Conservation (phyloP, 2,329 filamentous ascomycete species). For the Penicillium sp. region DNA sequence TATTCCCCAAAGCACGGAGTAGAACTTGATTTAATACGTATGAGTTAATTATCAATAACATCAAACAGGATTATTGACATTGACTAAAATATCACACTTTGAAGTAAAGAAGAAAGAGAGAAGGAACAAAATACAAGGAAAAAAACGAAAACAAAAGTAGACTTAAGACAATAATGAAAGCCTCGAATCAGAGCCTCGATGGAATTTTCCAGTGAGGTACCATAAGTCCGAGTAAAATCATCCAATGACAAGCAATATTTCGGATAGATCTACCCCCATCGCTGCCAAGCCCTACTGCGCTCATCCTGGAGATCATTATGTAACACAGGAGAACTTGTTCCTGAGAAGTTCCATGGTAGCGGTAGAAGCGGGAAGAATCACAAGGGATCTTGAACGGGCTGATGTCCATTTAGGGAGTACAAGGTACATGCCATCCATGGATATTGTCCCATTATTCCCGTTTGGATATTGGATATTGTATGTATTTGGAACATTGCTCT, state of each 20-base stretch:
- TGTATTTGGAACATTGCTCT: not conserved
- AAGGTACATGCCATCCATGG: not conserved
- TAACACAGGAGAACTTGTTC: slow-evolving; percentile 16
- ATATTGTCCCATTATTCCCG: no score
- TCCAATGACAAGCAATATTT: slow-evolving; percentile 5
- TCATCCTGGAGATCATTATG: slow-evolving; percentile 21
- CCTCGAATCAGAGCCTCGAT: slow-evolving; percentile 10
- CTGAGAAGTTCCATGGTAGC: slow-evolving; percentile 12
- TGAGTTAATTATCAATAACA: no score
- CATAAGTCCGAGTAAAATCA: not conserved
- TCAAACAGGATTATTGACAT: no score
- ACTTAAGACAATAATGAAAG: not conserved
- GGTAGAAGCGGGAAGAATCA: slow-evolving; percentile 9
- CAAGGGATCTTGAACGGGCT: not conserved
- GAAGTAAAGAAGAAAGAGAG: no score
- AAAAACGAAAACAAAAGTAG: no score
- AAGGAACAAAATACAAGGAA: no score
- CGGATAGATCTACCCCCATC: slow-evolving; percentile 13
- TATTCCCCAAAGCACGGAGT: not conserved
- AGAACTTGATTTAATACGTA: not conserved
- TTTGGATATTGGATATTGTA: not conserved
- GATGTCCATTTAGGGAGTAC: not conserved
- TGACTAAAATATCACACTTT: no score
- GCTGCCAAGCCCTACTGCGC: slow-evolving; percentile 8
- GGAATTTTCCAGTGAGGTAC: not conserved